These are phyloP conservation scores for Botrytis medusae DNA, from an alignment of 2,329 filamentous ascomycete genomes.

Conservation along the genomic window DNA sequence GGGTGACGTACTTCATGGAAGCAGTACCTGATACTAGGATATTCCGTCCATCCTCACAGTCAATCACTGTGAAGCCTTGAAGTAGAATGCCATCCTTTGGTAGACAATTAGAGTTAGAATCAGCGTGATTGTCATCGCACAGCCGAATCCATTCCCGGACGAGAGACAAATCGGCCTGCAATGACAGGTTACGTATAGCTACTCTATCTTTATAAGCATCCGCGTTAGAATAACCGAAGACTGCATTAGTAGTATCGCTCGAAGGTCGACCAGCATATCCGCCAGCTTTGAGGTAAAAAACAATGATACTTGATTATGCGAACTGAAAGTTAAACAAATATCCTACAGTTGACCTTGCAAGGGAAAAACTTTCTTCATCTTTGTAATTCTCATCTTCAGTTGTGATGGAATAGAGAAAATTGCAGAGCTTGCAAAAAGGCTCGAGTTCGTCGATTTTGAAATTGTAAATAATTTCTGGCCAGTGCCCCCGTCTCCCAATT, in stretches of 20 bases:
- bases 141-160: not conserved
- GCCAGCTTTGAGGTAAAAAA: not conserved
- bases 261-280: rapidly evolving
- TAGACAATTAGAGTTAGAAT: not conserved
- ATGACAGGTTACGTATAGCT: not conserved
- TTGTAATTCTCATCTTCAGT: rapidly evolving
- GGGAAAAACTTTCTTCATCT: no score
- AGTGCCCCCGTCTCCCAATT: rapidly evolving
- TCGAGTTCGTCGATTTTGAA: rapidly evolving
- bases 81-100: not conserved
- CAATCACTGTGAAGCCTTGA: not conserved
- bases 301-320: rapidly evolving
- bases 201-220: not conserved
- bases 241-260: rapidly evolving
- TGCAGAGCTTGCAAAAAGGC: not conserved
- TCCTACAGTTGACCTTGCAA: not conserved
- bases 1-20: not conserved
- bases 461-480: rapidly evolving
- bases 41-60: not conserved
- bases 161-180: not conserved
- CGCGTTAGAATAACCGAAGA: not conserved
- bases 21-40: not conserved
- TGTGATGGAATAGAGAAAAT: rapidly evolving
- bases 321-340: rapidly evolving
- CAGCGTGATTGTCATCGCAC: not conserved